Conservation (phyloP, 768 basidiomycete species). For the Cubamyces sp. region DNA sequence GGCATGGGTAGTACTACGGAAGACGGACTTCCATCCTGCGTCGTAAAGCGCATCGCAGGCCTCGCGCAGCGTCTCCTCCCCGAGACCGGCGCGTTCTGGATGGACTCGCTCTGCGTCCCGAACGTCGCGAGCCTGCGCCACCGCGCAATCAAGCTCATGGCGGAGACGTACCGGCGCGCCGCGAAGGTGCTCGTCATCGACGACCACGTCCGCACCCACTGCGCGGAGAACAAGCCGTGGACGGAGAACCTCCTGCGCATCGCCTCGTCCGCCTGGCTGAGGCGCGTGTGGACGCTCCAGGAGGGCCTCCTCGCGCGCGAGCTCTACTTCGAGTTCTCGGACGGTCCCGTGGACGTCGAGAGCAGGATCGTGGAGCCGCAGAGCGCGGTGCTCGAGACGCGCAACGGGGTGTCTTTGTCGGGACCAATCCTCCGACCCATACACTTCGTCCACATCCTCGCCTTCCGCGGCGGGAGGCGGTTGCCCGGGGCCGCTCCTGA, state of each 20-base stretch:
- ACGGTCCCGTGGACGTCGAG: slow-evolving; percentile 10
- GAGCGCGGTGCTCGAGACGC: background rate
- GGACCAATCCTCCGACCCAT: background rate
- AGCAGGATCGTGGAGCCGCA: background rate
- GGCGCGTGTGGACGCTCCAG: slow-evolving; percentile 22
- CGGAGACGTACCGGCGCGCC: slow-evolving; percentile 18
- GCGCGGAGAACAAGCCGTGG: slow-evolving; percentile 2
- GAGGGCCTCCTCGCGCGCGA: slow-evolving; percentile 17
- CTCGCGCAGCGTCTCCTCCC: slow-evolving; percentile 10
- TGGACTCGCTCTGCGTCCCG: slow-evolving; percentile 24
- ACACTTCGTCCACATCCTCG: background rate
- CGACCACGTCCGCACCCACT: slow-evolving; percentile 11
- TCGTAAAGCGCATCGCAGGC: slow-evolving; percentile 8
- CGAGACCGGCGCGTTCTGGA: slow-evolving; percentile 22
- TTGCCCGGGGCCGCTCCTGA: background rate
- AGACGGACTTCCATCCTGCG: slow-evolving; percentile 18
- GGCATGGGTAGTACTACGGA: slow-evolving; percentile 22
- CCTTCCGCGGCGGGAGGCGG: background rate
- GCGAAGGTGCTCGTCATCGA: slow-evolving; percentile 20
- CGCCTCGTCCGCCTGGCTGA: slow-evolving; percentile 14
- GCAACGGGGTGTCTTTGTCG: background rate
- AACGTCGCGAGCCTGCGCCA: slow-evolving; percentile 6
- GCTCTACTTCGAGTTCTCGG: slow-evolving; percentile 20
- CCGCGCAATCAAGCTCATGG: slow-evolving; percentile 22
- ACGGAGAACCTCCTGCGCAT: slow-evolving; percentile 14